Base-by-base conservation (phyloP, 768 basidiomycete species). In the Rhizopogon roseolus region DNA sequence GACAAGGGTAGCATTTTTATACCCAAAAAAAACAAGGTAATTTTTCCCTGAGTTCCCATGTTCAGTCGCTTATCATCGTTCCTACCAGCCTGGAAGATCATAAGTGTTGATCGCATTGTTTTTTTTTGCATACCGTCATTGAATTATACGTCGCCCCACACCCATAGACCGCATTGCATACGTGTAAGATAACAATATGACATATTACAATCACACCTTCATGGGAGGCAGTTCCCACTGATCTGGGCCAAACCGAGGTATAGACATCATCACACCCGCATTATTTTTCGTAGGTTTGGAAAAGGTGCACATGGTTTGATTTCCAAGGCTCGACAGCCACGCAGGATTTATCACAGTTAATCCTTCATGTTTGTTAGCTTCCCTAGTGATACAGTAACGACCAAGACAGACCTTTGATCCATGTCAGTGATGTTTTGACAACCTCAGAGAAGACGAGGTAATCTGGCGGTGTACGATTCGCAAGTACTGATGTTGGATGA, bases 361-460 rank as follows among this genome's bases (percentile, higher is more conserved):
- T 19, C 85, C 93, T 92, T 59, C 4, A 51, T 19, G 59, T 22
- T 16, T 28, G 52, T 57, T 41, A 60, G 41, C 52, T 9, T 22
- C 3, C 37, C 10, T 39, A 17, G 11, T n/a, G 29, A 22, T 10
- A 29, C 39, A 14, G 25, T 36, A 32, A 19, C 14, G 14, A 9
- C 1, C 34, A 0, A 36, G 11, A 63, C 75, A 40, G 48, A 90
- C 93, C 86, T 80, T 90, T 93, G 45, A 98, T 66, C 80, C 85
- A 93, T 25, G 86, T 76, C 44, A 76, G 79, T 41, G 78, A 82
- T 2, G 91, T 90, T 43, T 85, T 79, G 29, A 93, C 80, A 5
- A 97, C 71, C 60, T 98, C 95, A 46, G 85, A 80, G 66, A 81
- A 99, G 38, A 90, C 80, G 43, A 98, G 60, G 64, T 86, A 98